These are phyloP conservation scores for Rhizophagus sp. DNA, from an alignment of 192 early-diverging fungal species.

Conservation along the genomic window DNA sequence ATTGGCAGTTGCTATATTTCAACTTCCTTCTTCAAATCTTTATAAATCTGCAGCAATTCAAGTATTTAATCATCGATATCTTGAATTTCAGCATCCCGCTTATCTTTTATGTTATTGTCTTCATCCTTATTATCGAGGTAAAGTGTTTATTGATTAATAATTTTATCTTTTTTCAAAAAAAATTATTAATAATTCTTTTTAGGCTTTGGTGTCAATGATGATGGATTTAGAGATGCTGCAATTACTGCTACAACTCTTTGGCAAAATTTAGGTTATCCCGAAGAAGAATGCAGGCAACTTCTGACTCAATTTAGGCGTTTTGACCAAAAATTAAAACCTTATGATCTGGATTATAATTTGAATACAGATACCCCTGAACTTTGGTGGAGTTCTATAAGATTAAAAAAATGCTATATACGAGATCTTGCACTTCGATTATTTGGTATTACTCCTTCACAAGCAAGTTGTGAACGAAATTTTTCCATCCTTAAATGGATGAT, in stretches of 20 bases:
- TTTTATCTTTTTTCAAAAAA: too few species aligned
- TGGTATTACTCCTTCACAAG: neutral
- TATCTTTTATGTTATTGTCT: neutral
- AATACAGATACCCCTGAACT: neutral
- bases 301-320: neutral
- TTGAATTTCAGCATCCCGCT: too few species aligned
- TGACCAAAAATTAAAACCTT: neutral
- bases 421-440: neutral
- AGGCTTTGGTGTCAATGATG: neutral
- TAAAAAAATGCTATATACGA: neutral
- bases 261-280: neutral
- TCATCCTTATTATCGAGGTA: neutral
- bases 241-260: neutral
- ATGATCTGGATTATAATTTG: neutral
- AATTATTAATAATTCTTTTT: too few species aligned
- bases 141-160: too few species aligned
- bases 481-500: neutral
- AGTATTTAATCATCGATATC: too few species aligned
- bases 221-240: neutral
- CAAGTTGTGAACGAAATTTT: neutral
- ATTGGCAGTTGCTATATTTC: too few species aligned
- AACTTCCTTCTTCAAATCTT: too few species aligned
- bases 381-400: neutral
- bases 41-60: too few species aligned
- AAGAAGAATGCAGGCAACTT: neutral